phyloP scores from a whole-genome alignment of 2,329 filamentous ascomycete species.

The Thermothelomyces thermophilus region DNA sequence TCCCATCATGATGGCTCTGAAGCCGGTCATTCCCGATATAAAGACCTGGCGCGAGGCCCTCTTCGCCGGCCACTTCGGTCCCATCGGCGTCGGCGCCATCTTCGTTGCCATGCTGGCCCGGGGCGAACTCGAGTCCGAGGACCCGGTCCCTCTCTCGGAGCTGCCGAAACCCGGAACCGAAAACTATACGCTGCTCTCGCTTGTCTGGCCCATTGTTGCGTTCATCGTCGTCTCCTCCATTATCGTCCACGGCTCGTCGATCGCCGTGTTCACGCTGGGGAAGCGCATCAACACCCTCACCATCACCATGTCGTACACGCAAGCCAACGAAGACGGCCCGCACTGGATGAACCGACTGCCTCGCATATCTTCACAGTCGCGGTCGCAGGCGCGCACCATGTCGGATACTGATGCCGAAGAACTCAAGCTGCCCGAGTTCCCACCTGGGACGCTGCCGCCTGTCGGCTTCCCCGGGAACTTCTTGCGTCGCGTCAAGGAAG shows the following conservation, averaged over 20 bases:
- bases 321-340: constrained; percentile 78
- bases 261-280: constrained; percentile 93
- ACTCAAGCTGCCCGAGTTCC: constrained; percentile 51
- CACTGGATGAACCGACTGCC: constrained; percentile 94
- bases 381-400: constrained; percentile 79
- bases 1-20: constrained; percentile 85
- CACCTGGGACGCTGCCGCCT: constrained; percentile 65
- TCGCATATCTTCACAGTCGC: constrained; percentile 57
- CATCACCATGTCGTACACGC: constrained; percentile 92
- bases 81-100: constrained; percentile 93
- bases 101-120: constrained; percentile 90
- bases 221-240: constrained; percentile 95
- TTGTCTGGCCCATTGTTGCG: constrained; percentile 93
- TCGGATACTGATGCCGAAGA: constrained; percentile 69
- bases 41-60: constrained; percentile 97
- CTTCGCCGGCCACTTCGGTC: constrained; percentile 95
- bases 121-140: constrained; percentile 76
- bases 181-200: constrained; percentile 64
- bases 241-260: constrained; percentile 92
- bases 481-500: constrained; percentile 74
- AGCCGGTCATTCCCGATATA: constrained; percentile 90
- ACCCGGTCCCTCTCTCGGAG: constrained; percentile 64
- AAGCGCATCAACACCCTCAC: constrained; percentile 97
- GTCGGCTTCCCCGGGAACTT: constrained; percentile 69
- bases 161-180: constrained; percentile 50